Evolutionary conservation across 2,329 filamentous ascomycete genomes (phyloP), one percentile per base, ranked within the genome.

Genomic region (Diaporthe amygdali): DNA sequence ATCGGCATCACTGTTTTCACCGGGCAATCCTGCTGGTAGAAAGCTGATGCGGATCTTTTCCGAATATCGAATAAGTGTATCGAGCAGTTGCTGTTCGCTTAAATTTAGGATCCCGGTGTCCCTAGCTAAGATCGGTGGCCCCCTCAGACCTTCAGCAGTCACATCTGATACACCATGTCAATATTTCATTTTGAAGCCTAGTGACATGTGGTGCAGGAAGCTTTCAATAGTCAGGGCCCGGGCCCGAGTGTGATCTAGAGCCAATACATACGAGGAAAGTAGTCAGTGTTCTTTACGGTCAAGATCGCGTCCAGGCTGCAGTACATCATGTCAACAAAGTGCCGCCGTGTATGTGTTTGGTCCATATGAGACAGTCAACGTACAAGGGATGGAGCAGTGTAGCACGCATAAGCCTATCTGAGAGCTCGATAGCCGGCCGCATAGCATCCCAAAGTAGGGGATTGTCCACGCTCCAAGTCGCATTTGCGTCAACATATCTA

Each of bases 381-480:
- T 63, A 63, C 34, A 67, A 67, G 37, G 64, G 49, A 15, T 67
- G 64, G 7, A 22, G 22, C 25, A 34, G 12, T 30, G 66, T 47
- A 17, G 39, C 37, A 17, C n/a, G 41, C 41, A 69, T 5, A 27
- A 69, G 44, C n/a, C 41, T 44, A n/a, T 41, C 34, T 7, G 66
- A 27, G 10, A 69, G 30, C 32, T 69, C 41, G n/a, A 69, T 61
- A 25, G 32, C 25, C 8, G 54, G 66, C 8, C 12, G 22, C 5
- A 69, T 4, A 3, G 12, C 22, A 9, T 47, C 52, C 66, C 66
- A 69, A 17, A 69, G 25, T 15, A 49, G 27, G 27, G 54, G 66
- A n/a, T 49, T 32, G 27, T 69, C 66, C 25, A 69, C 66, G n/a
- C 30, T 69, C n/a, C 27, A 69, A 7, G n/a, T 61, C 20, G 66